Base-by-base conservation (phyloP, 169 alveolate genomes). In the Plasmodium vivax region DNA sequence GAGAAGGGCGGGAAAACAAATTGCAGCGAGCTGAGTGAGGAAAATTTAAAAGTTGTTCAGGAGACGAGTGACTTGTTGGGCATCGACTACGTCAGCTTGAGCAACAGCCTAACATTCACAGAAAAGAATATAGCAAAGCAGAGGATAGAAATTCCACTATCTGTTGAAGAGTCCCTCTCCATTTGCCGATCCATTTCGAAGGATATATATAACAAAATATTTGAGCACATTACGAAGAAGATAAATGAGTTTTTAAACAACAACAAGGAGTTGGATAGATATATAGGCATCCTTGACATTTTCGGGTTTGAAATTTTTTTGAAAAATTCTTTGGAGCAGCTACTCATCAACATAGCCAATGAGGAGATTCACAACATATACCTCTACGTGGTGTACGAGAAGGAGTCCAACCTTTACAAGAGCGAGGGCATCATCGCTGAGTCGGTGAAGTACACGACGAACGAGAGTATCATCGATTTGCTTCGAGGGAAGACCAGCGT, bases 291-390 rank as follows among this genome's bases (percentile, higher is more conserved):
- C 75, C 95, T 99, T 27, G 99, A 99, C 95, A 99, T 99, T 80
- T 99, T 98, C 95, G 99, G 99, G 0, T 99, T 99, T 94, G 99
- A 99, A 95, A 98, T 97, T 62, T 99, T 99, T 85, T 95, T 98
- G 80, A 97, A 97, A 85, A 99, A 99, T 98, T 98, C 99, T 30
- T 98, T 99, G 94, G 99, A 99, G 93, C 99, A 99, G 95, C 96
- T 99, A 92, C 97, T 99, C 95, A 99, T 99, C 80, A 99, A 99
- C 95, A 98, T 98, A 93, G 99, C 99, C 12, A 99, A 99, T 97
- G 99, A 99, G 95, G 92, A 82, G 79, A 81, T 92, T 72, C 95
- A 92, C 56, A 92, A 83, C 77, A 92, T 82, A 82, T 92, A 82
- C 79, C 43, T 92, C 19, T 81, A 32, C 45, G 85, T 92, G 32